Base-by-base conservation (phyloP, 192 early-diverging fungal species). In the Funneliformis geosporum region DNA sequence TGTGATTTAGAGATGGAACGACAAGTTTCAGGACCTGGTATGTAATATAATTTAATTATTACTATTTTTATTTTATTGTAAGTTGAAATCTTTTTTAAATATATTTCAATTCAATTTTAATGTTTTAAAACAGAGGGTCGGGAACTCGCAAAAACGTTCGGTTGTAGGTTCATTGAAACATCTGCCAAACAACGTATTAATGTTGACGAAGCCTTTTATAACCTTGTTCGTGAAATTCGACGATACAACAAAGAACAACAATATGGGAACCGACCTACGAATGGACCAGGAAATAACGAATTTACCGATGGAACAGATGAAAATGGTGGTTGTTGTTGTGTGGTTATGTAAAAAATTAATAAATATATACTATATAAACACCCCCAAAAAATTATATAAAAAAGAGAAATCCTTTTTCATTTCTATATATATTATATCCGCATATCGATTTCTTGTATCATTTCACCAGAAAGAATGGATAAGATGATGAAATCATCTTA, bases 141-240 rank as follows among this genome's bases (percentile, higher is more conserved):
- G 60, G 95, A 94, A n/a, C 85, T 95, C 21, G 94, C 96, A 23
- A 86, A 86, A 78, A 82, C 83, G 23, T 95, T 96, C 82, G 89
- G 87, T 18, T 95, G 94, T 76, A 85, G 88, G 50, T 95, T 94
- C 85, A 89, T 96, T 42, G 97, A 98, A 84, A 94, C 97, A 21
- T 93, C 92, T 60, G 97, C 97, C 70, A 95, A 94, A 84, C 89
- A 90, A 64, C 89, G 93, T 68, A 91, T 95, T 68, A 96, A 97
- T 81, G 97, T 98, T 21, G 96, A 98, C 71, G 95, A 97, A 75
- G 90, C 93, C 0, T 98, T 96, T 83, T 94, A 91, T 82, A 88
- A 90, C 40, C 89, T 97, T 33, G 96, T 98, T n/a, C 89, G 93
- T 39, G 90, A 92, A 76, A 96, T 97, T 68, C 87, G 94, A 78